These are phyloP conservation scores for Fusarium foetens DNA, from an alignment of 2,329 filamentous ascomycete genomes.

Conservation along the genomic window DNA sequence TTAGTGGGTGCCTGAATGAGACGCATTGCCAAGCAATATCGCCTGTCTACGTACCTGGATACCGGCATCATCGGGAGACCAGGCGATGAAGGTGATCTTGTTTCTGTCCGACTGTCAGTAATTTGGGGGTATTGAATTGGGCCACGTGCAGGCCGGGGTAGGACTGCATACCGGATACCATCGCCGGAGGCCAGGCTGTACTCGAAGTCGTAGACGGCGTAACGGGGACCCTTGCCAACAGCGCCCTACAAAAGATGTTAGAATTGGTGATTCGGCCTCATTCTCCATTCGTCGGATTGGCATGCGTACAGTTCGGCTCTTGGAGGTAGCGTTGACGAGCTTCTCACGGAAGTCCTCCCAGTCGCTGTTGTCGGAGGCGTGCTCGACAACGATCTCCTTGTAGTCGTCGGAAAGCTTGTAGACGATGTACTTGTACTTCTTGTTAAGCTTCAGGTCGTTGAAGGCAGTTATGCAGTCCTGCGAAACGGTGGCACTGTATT, in stretches of 20 bases:
- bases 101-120: slow-evolving; percentile 60
- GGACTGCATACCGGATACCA: slow-evolving; percentile 69
- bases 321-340: slow-evolving; percentile 77
- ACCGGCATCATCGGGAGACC: slow-evolving; percentile 83
- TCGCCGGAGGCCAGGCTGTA: slow-evolving; percentile 78
- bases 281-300: neutral
- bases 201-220: slow-evolving; percentile 87
- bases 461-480: slow-evolving; percentile 77
- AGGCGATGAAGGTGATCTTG: slow-evolving; percentile 83
- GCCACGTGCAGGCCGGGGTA: slow-evolving; percentile 4
- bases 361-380: slow-evolving; percentile 72
- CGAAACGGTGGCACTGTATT: slow-evolving; percentile 73
- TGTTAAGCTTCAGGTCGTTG: slow-evolving; percentile 85
- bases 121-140: neutral
- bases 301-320: slow-evolving; percentile 71
- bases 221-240: slow-evolving; percentile 76
- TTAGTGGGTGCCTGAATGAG: slow-evolving; percentile 31
- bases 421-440: slow-evolving; percentile 87
- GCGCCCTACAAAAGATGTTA: slow-evolving; percentile 57
- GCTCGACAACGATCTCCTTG: slow-evolving; percentile 84
- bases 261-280: neutral
- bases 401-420: slow-evolving; percentile 87
- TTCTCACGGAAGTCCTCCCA: slow-evolving; percentile 80
- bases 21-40: slow-evolving; percentile 71
- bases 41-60: slow-evolving; percentile 74